Evolutionary conservation across 2,329 filamentous ascomycete species (phyloP).

Genomic region (Ophioceras dolichostomum): DNA sequence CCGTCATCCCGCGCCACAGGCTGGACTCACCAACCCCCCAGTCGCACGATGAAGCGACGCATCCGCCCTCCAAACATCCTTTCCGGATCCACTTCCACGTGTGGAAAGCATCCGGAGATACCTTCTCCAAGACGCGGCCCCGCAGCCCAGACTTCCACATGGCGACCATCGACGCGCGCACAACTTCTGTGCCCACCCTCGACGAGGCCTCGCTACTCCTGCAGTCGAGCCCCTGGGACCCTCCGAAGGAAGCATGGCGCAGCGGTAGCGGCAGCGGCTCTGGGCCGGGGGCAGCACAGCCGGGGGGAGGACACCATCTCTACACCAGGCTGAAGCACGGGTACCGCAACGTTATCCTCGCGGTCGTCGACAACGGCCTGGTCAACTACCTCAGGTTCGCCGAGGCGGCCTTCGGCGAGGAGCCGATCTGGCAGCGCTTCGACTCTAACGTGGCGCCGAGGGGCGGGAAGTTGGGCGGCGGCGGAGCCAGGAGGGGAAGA

Average conservation of each 20-base stretch:
- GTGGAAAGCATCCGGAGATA: conserved; percentile 59
- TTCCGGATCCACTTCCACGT: conserved; percentile 71
- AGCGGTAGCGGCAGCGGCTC: conserved; percentile 9
- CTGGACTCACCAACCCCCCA: conserved; percentile 24
- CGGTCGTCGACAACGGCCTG: conserved; percentile 80
- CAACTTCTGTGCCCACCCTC: conserved; percentile 54
- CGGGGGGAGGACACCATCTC: too few relatives aligned
- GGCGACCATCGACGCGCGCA: conserved; percentile 67
- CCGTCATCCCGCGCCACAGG: conserved; percentile 60
- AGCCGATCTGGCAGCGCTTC: conserved; percentile 55
- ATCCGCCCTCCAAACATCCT: conserved; percentile 27
- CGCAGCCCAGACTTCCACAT: conserved; percentile 74
- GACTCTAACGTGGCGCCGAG: conserved; percentile 22
- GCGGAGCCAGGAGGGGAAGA: conserved; percentile 19
- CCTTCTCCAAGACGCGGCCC: conserved; percentile 70
- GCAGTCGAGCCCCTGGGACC: conserved; percentile 58
- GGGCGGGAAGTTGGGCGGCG: conserved; percentile 24
- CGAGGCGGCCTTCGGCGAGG: conserved; percentile 68
- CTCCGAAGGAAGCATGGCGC: conserved; percentile 30
- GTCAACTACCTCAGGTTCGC: conserved; percentile 76
- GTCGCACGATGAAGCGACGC: too few relatives aligned
- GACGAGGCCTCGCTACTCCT: conserved; percentile 60
- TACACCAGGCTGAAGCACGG: conserved; percentile 78
- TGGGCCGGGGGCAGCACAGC: conserved; percentile 15
- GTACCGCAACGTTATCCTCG: conserved; percentile 70